Evolutionary conservation across 192 early-diverging fungal genomes (phyloP).

Genomic region (Coemansia sp.): DNA sequence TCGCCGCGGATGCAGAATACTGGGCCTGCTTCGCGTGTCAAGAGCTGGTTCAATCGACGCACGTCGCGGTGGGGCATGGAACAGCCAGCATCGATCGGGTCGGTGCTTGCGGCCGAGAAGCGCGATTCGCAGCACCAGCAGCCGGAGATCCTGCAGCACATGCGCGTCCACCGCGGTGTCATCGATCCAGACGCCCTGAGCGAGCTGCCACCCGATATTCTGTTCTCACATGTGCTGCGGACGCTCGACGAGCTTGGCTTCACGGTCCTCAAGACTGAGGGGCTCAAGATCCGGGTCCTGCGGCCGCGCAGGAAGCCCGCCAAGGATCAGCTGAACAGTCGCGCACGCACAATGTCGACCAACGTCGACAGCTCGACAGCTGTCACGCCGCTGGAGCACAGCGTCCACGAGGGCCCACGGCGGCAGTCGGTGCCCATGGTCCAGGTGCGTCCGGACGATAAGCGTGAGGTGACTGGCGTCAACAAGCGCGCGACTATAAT

Average conservation of each 20-base stretch:
- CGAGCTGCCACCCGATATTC: conserved; percentile 62
- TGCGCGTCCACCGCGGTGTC: conserved; percentile 72
- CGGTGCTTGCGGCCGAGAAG: conserved; percentile 32
- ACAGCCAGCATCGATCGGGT: conserved; percentile 38
- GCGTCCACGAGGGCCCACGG: conserved; percentile 27
- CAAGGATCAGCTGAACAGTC: conserved; percentile 9
- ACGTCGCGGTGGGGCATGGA: conserved; percentile 51
- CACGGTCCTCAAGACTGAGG: conserved; percentile 49
- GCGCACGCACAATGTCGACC: conserved; percentile 44
- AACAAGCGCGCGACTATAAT: conserved; percentile 51
- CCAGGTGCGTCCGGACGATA: conserved; percentile 9
- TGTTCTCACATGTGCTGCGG: conserved; percentile 67
- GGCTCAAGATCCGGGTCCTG: conserved; percentile 50
- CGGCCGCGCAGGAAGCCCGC: conserved; percentile 30
- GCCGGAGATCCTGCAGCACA: conserved; percentile 58
- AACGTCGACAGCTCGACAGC: conserved; percentile 12
- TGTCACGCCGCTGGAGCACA: conserved; percentile 5
- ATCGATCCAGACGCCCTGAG: conserved; percentile 71
- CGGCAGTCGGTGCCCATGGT: conserved; percentile 50
- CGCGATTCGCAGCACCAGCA: conserved; percentile 27
- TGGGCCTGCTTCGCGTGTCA: conserved; percentile 66
- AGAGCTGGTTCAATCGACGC: conserved; percentile 72
- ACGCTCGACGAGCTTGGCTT: conserved; percentile 55
- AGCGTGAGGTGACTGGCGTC: conserved; percentile 25
- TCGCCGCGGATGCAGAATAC: conserved; percentile 29